phyloP scores from a whole-genome alignment of 345 rosid genomes.

The Salix exigua region DNA sequence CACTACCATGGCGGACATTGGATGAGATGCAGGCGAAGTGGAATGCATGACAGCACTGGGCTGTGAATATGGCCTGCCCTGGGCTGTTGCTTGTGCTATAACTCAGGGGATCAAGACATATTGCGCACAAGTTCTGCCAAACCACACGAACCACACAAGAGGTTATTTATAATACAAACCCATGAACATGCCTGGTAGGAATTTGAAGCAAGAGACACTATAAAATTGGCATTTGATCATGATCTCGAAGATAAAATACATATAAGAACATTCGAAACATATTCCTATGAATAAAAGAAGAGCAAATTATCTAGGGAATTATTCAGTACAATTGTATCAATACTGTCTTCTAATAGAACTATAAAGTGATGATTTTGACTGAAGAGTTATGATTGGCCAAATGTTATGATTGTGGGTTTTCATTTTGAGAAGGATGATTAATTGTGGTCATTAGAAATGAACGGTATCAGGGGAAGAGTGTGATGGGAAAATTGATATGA shows the following conservation, averaged over 20 bases:
- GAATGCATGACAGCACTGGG: conserved; percentile 84
- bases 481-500: not conserved
- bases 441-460: not conserved
- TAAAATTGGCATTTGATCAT: not conserved
- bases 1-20: conserved; percentile 82
- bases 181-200: not conserved
- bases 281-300: not conserved
- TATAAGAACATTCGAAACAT: not conserved
- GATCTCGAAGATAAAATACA: not conserved
- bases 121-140: conserved; percentile 68
- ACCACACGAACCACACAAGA: not conserved
- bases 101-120: conserved; percentile 72
- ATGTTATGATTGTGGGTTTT: not conserved
- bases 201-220: not conserved
- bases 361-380: not conserved
- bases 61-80: conserved; percentile 75
- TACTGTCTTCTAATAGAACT: not conserved
- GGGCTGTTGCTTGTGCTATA: conserved; percentile 52
- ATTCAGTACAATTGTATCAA: not conserved
- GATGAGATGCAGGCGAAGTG: conserved; percentile 79
- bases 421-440: not conserved
- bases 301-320: not conserved
- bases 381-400: not conserved
- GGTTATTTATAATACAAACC: not conserved
- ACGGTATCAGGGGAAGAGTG: not conserved